phyloP scores from a whole-genome alignment of 352 stramenopile genomes.

The Phytophthora sp. region DNA sequence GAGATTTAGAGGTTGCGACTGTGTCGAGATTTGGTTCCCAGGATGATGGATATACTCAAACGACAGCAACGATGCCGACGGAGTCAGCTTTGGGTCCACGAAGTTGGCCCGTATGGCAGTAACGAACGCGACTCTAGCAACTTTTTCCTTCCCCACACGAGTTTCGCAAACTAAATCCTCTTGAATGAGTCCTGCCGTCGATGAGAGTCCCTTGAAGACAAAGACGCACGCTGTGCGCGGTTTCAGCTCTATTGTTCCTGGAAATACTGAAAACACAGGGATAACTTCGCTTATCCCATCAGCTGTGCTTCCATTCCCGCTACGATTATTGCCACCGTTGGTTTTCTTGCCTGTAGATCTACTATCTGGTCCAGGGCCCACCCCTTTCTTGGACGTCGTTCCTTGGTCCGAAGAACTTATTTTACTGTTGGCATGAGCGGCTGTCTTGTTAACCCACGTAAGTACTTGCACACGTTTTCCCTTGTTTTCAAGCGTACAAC shows the following conservation, averaged over 20 bases:
- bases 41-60: constrained; percentile 91
- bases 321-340: constrained; percentile 28
- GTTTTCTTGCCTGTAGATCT: constrained; percentile 15
- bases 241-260: constrained; percentile 92
- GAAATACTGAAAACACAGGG: constrained; percentile 91
- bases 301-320: constrained; percentile 4
- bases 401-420: constrained; percentile 11
- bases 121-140: constrained; percentile 84
- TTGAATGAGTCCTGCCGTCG: constrained; percentile 55
- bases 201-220: constrained; percentile 89
- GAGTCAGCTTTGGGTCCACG: constrained; percentile 85
- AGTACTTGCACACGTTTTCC: constrained; percentile 92
- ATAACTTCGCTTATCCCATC: constrained; percentile 37
- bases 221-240: constrained; percentile 94
- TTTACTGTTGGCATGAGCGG: constrained; percentile 26
- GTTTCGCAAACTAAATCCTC: constrained; percentile 93
- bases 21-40: constrained; percentile 59
- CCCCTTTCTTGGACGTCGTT: constrained; percentile 24
- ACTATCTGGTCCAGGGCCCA: constrained; percentile 3
- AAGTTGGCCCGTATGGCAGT: constrained; percentile 92
- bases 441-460: constrained; percentile 90
- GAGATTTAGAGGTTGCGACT: constrained; percentile 83
- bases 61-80: constrained; percentile 70
- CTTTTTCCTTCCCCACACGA: constrained; percentile 93
- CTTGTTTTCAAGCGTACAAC: constrained; percentile 96